phyloP scores from a whole-genome alignment of 75 land plant species.

The Gnetum montanum region DNA sequence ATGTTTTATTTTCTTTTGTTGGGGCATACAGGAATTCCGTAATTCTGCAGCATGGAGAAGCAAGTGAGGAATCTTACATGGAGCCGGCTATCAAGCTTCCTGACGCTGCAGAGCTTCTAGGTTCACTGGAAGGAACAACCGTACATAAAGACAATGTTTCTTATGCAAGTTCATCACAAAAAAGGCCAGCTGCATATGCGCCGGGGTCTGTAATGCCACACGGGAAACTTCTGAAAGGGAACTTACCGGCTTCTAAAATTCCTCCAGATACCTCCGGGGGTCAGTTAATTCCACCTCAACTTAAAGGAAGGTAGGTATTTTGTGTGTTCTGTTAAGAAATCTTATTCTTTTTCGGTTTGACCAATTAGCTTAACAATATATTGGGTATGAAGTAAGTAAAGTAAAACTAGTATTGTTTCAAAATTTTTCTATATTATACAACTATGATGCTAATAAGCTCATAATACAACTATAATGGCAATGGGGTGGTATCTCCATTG shows the following conservation, averaged over 20 bases:
- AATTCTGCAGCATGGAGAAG: slow-evolving; percentile 1
- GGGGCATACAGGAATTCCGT: slow-evolving; percentile 3
- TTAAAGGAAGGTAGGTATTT: slow-evolving; percentile 68
- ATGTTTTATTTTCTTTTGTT: too few relatives aligned
- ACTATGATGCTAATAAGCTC: too few relatives aligned
- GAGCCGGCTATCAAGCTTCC: slow-evolving; percentile 27
- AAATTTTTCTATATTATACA: too few relatives aligned
- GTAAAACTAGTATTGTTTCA: too few relatives aligned
- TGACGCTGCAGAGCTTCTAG: slow-evolving; percentile 40
- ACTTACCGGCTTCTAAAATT: slow-evolving; percentile 24
- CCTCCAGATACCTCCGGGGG: slow-evolving; percentile 35
- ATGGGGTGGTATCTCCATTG: too few relatives aligned
- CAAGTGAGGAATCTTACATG: not conserved
- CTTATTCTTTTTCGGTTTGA: too few relatives aligned
- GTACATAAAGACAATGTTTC: too few relatives aligned
- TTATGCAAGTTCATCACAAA: slow-evolving; percentile 32
- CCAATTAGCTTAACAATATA: too few relatives aligned
- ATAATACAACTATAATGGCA: too few relatives aligned
- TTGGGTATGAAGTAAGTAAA: too few relatives aligned
- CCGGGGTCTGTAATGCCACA: slow-evolving; percentile 10
- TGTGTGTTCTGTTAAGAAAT: too few relatives aligned
- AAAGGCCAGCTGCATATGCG: slow-evolving; percentile 46
- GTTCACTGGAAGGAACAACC: slow-evolving; percentile 12
- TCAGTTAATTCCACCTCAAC: slow-evolving; percentile 55
- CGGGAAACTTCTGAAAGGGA: slow-evolving; percentile 42